Evolutionary conservation across 2,329 filamentous ascomycete genomes (phyloP), one percentile per base, ranked within the genome.

Genomic region (Byssochlamys sp.): DNA sequence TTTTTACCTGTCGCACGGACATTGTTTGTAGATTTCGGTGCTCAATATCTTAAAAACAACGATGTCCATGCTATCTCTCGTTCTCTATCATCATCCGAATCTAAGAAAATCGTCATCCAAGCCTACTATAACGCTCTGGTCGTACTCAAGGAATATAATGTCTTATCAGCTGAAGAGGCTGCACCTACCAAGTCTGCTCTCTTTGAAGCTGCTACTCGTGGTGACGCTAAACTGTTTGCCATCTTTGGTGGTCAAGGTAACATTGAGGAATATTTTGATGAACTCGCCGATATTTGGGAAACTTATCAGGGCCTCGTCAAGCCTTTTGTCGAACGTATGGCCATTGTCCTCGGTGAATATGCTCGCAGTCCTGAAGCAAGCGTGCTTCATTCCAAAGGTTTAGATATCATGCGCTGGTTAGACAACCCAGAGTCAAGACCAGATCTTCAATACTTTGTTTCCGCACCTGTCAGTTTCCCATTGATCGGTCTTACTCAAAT

Each of bases 181-280:
- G n/a, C n/a, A n/a, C n/a, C n/a, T n/a, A n/a, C n/a, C 73, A 89
- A 96, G 71, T 97, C 94, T 45, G 94, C 94, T 35, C 82, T 99
- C 52, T 84, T 96, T 70, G 84, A 94, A 65, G 92, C 94, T 54
- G 90, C 90, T 9, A 85, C 88, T 52, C 91, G 96, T 61, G 86
- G 84, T 61, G 85, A 86, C 57, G 91, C 91, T 56, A 87, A 84
- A 66, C 84, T 99, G 59, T 99, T 96, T 78, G 91, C 87, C 63
- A 91, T 99, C 61, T 96, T 97, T 65, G 94, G 94, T 59, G 94
- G 94, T 5, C 94, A 99, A 74, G 94, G 94, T 66, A 99, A 99
- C 75, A 97, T 99, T 62, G 92, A 99, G 76, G 94, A 99, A 77
- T 99, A 99, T 77, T 99, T 99, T 69, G 92, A 99, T 65, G 94